Evolutionary conservation across 2,329 filamentous ascomycete species (phyloP).

Genomic region (Pezicula carpinea): DNA sequence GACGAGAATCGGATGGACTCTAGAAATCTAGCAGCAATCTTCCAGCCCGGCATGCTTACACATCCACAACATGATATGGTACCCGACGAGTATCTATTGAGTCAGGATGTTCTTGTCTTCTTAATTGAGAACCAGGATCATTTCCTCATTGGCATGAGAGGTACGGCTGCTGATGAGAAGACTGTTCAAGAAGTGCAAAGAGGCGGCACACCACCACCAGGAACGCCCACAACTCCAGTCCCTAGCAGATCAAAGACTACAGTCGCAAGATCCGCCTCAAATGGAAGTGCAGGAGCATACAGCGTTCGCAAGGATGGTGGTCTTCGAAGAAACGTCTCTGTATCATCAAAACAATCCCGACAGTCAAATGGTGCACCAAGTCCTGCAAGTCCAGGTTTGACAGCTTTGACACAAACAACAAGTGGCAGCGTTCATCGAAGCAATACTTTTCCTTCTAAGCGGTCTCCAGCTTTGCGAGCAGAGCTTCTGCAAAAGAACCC

Average conservation of each 20-base stretch:
- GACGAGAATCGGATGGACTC: slow-evolving; percentile 97
- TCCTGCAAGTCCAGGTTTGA: slow-evolving; percentile 57
- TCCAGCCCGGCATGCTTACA: slow-evolving; percentile 92
- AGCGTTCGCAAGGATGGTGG: slow-evolving; percentile 77
- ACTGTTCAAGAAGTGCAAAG: slow-evolving; percentile 62
- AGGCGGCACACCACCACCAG: slow-evolving; percentile 55
- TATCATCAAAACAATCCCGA: slow-evolving; percentile 82
- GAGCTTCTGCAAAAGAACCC: slow-evolving; percentile 60
- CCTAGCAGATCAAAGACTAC: slow-evolving; percentile 49
- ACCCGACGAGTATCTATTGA: slow-evolving; percentile 87
- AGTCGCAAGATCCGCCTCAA: slow-evolving; percentile 74
- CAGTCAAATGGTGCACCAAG: slow-evolving; percentile 67
- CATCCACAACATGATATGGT: slow-evolving; percentile 95
- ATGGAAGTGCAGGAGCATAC: slow-evolving; percentile 82
- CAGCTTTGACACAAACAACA: slow-evolving; percentile 52
- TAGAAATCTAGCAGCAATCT: slow-evolving; percentile 91
- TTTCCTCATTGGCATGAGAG: slow-evolving; percentile 97
- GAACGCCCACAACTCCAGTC: slow-evolving; percentile 45
- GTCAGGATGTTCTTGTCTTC: slow-evolving; percentile 96
- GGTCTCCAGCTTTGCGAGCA: slow-evolving; percentile 67
- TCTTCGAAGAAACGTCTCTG: slow-evolving; percentile 83
- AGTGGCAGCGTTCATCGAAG: slow-evolving; percentile 64
- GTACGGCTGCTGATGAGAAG: slow-evolving; percentile 88
- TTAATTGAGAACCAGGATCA: slow-evolving; percentile 98
- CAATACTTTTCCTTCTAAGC: slow-evolving; percentile 91